These are phyloP conservation scores for Gracilaria caudata DNA, from an alignment of 23 red algal genomes.

Conservation along the genomic window DNA sequence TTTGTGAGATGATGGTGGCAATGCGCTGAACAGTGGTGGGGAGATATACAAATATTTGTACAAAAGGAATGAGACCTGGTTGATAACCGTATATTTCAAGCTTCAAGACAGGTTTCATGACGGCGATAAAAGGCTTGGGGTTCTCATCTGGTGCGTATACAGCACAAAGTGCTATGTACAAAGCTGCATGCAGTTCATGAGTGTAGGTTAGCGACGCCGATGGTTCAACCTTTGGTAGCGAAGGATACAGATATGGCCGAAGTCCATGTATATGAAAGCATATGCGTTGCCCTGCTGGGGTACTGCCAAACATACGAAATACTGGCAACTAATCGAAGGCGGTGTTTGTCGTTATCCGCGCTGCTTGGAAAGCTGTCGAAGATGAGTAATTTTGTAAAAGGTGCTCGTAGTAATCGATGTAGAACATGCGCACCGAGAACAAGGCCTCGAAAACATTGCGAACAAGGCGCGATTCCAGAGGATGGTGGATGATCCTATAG, in stretches of 20 bases:
- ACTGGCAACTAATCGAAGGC: slow-evolving; percentile 62
- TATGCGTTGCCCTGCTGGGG: slow-evolving; percentile 72
- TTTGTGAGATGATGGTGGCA: slow-evolving; percentile 56
- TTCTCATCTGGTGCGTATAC: slow-evolving; percentile 10
- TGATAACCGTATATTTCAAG: slow-evolving; percentile 80
- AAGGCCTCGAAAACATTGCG: slow-evolving; percentile 31
- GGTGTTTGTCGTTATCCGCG: slow-evolving; percentile 16
- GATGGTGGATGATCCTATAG: too few relatives aligned
- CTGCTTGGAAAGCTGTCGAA: slow-evolving; percentile 52
- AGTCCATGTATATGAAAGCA: slow-evolving; percentile 89
- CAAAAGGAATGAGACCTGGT: slow-evolving; percentile 30
- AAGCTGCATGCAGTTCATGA: neutral
- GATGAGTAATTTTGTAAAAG: slow-evolving; percentile 37
- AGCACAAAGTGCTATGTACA: slow-evolving; percentile 7
- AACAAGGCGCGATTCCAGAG: too few relatives aligned
- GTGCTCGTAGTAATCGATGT: slow-evolving; percentile 65
- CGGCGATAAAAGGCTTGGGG: slow-evolving; percentile 60
- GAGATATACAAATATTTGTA: slow-evolving; percentile 64
- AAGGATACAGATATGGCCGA: slow-evolving; percentile 85
- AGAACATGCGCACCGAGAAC: slow-evolving; percentile 56
- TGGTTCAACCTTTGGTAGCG: slow-evolving; percentile 30
- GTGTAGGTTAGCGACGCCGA: neutral
- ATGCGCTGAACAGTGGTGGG: slow-evolving; percentile 70
- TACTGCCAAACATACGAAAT: slow-evolving; percentile 89
- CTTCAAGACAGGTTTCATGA: slow-evolving; percentile 61